A percentile compares a stretch with the other conserved stretches of the same genome.
These are phyloP conservation scores for Yarrowia phangngaensis DNA, from an alignment of 805 yeast genomes.

Conservation along the genomic window DNA sequence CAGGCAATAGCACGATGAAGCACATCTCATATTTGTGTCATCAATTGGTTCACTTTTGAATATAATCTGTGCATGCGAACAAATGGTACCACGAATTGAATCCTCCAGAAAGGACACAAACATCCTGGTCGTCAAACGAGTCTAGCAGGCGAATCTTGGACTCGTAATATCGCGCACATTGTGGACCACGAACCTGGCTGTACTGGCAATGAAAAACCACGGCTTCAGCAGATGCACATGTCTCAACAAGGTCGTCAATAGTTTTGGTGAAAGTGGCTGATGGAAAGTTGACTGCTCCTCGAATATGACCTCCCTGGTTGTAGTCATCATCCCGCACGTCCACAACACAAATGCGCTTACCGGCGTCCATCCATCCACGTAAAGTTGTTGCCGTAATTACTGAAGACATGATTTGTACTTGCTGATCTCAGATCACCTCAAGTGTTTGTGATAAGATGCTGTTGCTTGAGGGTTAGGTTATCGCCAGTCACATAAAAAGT, in stretches of 20 bases:
- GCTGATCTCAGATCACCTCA: neutral
- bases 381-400: constrained; percentile 34
- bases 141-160: constrained; percentile 39
- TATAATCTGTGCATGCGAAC: constrained; percentile 50
- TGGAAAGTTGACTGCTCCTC: constrained; percentile 54
- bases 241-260: constrained; percentile 42
- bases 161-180: constrained; percentile 64
- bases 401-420: constrained; percentile 8
- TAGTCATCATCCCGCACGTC: constrained; percentile 86
- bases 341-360: constrained; percentile 45
- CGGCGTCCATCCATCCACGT: constrained; percentile 34
- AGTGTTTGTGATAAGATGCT: too few relatives aligned
- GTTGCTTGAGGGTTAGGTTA: neutral
- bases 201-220: constrained; percentile 88
- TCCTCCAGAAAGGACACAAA: constrained; percentile 80
- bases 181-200: constrained; percentile 89
- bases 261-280: constrained; percentile 45
- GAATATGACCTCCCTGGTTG: constrained; percentile 67
- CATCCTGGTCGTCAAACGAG: constrained; percentile 42
- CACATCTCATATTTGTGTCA: too few relatives aligned
- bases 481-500: too few relatives aligned
- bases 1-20: too few relatives aligned
- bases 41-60: constrained; percentile 31
- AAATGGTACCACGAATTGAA: constrained; percentile 70
- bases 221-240: constrained; percentile 43